phyloP scores from a whole-genome alignment of 345 rosid genomes.

The Acer negundo region DNA sequence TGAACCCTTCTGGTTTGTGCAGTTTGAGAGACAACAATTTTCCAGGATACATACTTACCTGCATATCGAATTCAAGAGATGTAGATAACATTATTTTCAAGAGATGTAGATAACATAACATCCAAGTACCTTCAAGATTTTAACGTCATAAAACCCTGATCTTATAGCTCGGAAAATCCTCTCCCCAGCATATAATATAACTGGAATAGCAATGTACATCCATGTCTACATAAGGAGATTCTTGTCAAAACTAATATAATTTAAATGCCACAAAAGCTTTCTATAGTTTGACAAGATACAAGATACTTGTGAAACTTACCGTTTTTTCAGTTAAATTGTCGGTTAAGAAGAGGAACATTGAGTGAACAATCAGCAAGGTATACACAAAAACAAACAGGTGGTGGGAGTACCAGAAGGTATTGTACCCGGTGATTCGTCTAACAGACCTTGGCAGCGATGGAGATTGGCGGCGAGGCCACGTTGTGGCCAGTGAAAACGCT shows the following conservation, averaged over 20 bases:
- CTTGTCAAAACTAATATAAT: neutral
- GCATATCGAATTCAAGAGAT: conserved; percentile 1
- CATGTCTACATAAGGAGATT: conserved; percentile 43
- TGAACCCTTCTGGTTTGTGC: conserved; percentile 47
- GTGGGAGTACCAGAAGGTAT: conserved; percentile 66
- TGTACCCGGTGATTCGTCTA: conserved; percentile 48
- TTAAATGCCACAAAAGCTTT: neutral
- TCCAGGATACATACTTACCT: conserved; percentile 53
- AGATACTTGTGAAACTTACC: conserved; percentile 24
- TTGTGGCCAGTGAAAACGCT: conserved; percentile 56
- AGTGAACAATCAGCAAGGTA: conserved; percentile 53
- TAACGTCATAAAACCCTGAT: conserved; percentile 36
- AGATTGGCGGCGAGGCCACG: conserved; percentile 53
- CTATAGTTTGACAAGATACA: too few species aligned
- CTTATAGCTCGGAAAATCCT: conserved; percentile 45
- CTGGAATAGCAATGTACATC: conserved; percentile 59
- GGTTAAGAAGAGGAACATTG: conserved; percentile 62
- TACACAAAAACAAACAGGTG: conserved; percentile 55
- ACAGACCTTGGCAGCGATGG: conserved; percentile 44
- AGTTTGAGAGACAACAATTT: conserved; percentile 47
- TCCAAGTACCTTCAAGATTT: conserved; percentile 41
- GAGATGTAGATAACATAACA: neutral
- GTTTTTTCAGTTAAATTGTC: conserved; percentile 41
- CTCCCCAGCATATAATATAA: conserved; percentile 52
- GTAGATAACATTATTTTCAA: neutral